Conservation (phyloP, 2,329 filamentous ascomycete species). For the Capronia coronata region DNA sequence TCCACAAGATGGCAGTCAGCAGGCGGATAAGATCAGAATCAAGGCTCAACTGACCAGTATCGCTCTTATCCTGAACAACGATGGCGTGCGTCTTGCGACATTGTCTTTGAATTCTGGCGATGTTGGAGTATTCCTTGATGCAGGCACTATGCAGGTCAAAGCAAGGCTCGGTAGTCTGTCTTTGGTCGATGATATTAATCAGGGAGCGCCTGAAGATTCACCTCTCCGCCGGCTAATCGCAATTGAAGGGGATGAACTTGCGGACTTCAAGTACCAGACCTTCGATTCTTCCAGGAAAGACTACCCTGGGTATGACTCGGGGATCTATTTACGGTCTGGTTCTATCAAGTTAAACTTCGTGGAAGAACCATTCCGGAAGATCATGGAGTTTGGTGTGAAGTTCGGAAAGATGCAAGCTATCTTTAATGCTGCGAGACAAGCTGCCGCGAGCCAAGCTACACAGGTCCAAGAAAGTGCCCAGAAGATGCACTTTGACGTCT, state of each 20-base stretch:
- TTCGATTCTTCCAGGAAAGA: conserved; percentile 69
- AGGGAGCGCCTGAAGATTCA: conserved; percentile 75
- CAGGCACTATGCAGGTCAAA: conserved; percentile 78
- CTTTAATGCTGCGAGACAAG: conserved; percentile 93
- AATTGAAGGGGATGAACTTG: conserved; percentile 90
- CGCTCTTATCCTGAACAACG: conserved; percentile 89
- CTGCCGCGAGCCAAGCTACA: conserved; percentile 85
- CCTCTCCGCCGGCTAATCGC: conserved; percentile 79
- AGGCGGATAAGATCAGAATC: conserved; percentile 72
- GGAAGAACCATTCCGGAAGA: conserved; percentile 95
- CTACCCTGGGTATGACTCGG: conserved; percentile 93
- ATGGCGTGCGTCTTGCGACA: conserved; percentile 89
- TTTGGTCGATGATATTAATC: conserved; percentile 87
- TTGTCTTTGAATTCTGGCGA: conserved; percentile 88
- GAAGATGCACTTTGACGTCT: conserved; percentile 87
- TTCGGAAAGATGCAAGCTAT: conserved; percentile 99
- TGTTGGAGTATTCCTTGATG: conserved; percentile 79
- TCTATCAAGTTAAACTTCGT: conserved; percentile 96
- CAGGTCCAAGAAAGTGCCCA: conserved; percentile 86
- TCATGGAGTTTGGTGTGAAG: conserved; percentile 95
- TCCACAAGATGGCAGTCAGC: conserved; percentile 25
- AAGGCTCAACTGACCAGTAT: conserved; percentile 93
- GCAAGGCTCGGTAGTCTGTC: conserved; percentile 82
- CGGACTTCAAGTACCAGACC: conserved; percentile 95
- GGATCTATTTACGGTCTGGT: conserved; percentile 80